Base-by-base conservation (phyloP, 257 asterid genomes). In the Scutellaria minor region DNA sequence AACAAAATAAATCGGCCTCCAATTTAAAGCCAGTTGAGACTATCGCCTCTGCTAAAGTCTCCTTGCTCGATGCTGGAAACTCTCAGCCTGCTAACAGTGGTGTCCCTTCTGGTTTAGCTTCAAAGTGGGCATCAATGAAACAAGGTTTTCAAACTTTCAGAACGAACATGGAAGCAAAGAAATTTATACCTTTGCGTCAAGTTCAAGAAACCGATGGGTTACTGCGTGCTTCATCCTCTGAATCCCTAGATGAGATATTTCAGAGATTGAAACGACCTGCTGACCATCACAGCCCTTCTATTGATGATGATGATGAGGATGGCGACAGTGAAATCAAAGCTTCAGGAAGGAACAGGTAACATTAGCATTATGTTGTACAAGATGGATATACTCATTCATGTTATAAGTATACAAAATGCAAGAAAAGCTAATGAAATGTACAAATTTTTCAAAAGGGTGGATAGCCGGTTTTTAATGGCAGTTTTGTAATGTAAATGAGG, bases 71-170 rank as follows among this genome's bases (percentile, higher is more conserved):
- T 42, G 58, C 81, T 45, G 77, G 71, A 58, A 84, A 75, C 83
- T 60, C 90, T 18, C 80, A 78, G n/a, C 64, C 86, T 18, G 78
- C 78, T 18, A 56, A 72, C 75, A 56, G 5, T 71, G 39, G 60
- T 10, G 72, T 54, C 39, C 86, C 89, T 56, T 74, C 87, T 0
- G 90, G 96, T 72, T 78, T 95, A 78, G 91, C 96, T 73, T 85
- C 96, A 45, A 90, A 79, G 77, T 95, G 98, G 99, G 97, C 98
- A 9, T 90, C 96, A 6, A 90, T 95, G 99, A 94, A 94, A 74
- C 82, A 92, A 24, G 97, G 99, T 51, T 90, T 94, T 59, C 97
- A 92, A 73, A 84, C 70, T 45, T 81, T 95, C 44, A 95, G 85
- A 76, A 65, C 97, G 11, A 92, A 80, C 69, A 52, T 95, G 8